Evolutionary conservation across 2,329 filamentous ascomycete species (phyloP).

Genomic region (Cladobotryum protrusum): DNA sequence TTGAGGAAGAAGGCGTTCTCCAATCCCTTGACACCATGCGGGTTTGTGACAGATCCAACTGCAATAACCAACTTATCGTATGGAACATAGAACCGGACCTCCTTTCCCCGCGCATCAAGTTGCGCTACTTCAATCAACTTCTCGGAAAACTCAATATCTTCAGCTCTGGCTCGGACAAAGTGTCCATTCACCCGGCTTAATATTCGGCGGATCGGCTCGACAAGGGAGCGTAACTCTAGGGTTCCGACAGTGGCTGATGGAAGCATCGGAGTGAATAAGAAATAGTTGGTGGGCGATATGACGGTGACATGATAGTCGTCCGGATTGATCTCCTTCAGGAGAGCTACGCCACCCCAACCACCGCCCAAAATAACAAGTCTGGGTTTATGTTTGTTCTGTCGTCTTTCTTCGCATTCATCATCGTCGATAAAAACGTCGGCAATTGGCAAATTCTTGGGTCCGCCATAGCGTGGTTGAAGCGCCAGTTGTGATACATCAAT

Average conservation of each 20-base stretch:
- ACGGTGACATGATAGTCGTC: conserved; percentile 95
- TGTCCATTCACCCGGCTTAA: conserved; percentile 73
- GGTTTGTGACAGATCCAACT: conserved; percentile 87
- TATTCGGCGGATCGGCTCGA: conserved; percentile 88
- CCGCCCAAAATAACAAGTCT: conserved; percentile 87
- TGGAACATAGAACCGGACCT: conserved; percentile 81
- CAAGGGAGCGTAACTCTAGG: conserved; percentile 79
- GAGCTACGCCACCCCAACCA: conserved; percentile 88
- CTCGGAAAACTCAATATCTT: conserved; percentile 85
- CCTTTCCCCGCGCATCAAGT: conserved; percentile 61
- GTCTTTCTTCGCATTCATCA: conserved; percentile 67
- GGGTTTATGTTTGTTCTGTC: conserved; percentile 75
- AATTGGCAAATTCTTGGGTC: conserved; percentile 92
- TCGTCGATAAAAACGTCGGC: conserved; percentile 84
- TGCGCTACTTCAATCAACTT: conserved; percentile 87
- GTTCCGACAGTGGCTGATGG: conserved; percentile 96
- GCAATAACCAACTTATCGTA: conserved; percentile 95
- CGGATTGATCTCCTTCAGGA: conserved; percentile 83
- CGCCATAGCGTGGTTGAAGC: conserved; percentile 72
- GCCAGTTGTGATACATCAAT: conserved; percentile 81
- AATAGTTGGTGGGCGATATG: conserved; percentile 91
- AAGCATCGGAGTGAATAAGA: conserved; percentile 96
- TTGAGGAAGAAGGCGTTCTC: conserved; percentile 95
- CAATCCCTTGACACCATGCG: conserved; percentile 90
- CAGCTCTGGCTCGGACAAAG: conserved; percentile 80